These are phyloP conservation scores for Tylopilus subfusipes DNA, from an alignment of 768 basidiomycete genomes.

Conservation along the genomic window DNA sequence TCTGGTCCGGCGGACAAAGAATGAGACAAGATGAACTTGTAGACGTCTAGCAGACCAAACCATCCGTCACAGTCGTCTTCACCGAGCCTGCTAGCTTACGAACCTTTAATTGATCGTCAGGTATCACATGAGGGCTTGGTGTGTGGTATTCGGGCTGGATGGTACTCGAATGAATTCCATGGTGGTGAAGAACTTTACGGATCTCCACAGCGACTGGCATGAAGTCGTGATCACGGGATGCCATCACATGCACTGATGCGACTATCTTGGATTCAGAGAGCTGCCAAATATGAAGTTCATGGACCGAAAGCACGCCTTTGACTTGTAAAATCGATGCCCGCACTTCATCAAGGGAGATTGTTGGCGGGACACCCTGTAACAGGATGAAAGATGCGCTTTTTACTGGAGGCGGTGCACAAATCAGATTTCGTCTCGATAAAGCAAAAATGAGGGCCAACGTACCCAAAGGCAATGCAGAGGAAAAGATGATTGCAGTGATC, in stretches of 20 bases:
- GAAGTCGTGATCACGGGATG: conserved; percentile 79
- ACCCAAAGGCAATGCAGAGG: conserved; percentile 90
- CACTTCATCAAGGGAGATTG: conserved; percentile 87
- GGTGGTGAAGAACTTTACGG: conserved; percentile 77
- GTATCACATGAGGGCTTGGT: conserved; percentile 30
- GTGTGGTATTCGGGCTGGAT: conserved; percentile 85
- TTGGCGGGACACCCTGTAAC: conserved; percentile 88
- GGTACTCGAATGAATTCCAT: conserved; percentile 92
- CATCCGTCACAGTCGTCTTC: not conserved
- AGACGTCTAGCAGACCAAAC: conserved; percentile 37
- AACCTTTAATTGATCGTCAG: conserved; percentile 52
- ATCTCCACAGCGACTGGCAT: conserved; percentile 88
- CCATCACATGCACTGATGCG: conserved; percentile 92
- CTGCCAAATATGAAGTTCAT: conserved; percentile 97
- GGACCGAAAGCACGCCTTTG: conserved; percentile 78
- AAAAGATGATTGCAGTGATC: conserved; percentile 96
- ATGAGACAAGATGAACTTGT: conserved; percentile 65
- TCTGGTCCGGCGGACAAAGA: conserved; percentile 63
- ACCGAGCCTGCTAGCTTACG: conserved; percentile 5
- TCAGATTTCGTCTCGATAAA: conserved; percentile 1
- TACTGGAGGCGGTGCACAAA: conserved; percentile 40
- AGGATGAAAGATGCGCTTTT: conserved; percentile 92
- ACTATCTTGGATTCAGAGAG: conserved; percentile 93
- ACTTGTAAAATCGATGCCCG: conserved; percentile 76
- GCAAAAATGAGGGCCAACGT: conserved; percentile 18